Base-by-base conservation (phyloP, 1,139 yeast genomes). In the Candida buenavistaensis region DNA sequence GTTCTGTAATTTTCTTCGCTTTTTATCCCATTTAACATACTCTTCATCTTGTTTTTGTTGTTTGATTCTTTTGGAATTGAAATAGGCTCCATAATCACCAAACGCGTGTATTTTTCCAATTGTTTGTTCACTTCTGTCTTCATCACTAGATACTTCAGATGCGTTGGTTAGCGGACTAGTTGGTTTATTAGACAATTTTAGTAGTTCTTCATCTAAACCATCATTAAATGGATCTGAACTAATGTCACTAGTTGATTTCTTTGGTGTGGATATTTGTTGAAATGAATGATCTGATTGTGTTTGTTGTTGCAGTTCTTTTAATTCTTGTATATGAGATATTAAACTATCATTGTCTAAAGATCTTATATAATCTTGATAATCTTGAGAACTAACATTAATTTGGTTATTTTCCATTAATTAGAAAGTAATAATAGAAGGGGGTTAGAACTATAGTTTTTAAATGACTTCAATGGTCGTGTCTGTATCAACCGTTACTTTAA, bases 41-140 rank as follows among this genome's bases (percentile, higher is more conserved):
- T 64, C 67, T 28, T 64, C 68, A 53, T 83, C 96, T 39, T 82
- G 80, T 35, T 71, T 64, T 50, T 77, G 86, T 45, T 90, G 95
- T 50, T 84, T 84, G 22, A 57, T 46, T 20, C 67, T 72, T 52
- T 90, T 90, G 45, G 82, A 75, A 7, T 67, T 68, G 48, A 89
- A 83, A 51, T 90, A 90, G 1, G 77, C 65, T 4, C 62, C 78
- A 52, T 78, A 85, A 43, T 80, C 90, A 5, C 87, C 89, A 64
- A 83, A 86, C n/a, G 61, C 65, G 37, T 74, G 75, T 6, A 48
- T 49, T 9, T 64, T 65, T 1, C 68, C 71, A 14, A 65, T 59
- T 4, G 49, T 53, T 11, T 45, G 48, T 17, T 57, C 59, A 15
- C 11, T 16, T 5, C 15, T 14, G 8, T 28, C 36, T 10, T 37